Conservation (phyloP, 2,329 filamentous ascomycete species). For the Periconia macrospinosa region DNA sequence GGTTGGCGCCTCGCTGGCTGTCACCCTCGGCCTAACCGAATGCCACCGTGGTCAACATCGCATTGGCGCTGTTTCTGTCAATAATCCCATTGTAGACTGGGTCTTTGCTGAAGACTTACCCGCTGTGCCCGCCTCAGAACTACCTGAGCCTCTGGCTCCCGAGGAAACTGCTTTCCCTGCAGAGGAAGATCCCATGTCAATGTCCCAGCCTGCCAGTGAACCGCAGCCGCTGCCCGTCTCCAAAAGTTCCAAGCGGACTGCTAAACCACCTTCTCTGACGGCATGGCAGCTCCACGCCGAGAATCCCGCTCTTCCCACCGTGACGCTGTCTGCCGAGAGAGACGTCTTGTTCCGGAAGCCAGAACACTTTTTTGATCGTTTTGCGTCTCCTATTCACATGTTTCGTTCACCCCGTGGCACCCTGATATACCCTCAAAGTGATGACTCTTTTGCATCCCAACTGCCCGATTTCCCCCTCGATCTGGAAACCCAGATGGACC, state of each 20-base stretch:
- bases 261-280: slow-evolving; percentile 20
- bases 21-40: slow-evolving; percentile 55
- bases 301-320: slow-evolving; percentile 27
- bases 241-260: slow-evolving; percentile 15
- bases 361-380: slow-evolving; percentile 52
- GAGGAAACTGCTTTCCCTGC: slow-evolving; percentile 37
- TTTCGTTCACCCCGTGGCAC: slow-evolving; percentile 49
- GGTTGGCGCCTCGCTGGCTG: slow-evolving; percentile 51
- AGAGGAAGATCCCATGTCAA: slow-evolving; percentile 27
- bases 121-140: slow-evolving; percentile 16
- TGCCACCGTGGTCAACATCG: slow-evolving; percentile 44
- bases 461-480: slow-evolving; percentile 32
- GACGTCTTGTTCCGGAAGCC: slow-evolving; percentile 45
- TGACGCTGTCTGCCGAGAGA: slow-evolving; percentile 37
- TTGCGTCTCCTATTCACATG: slow-evolving; percentile 54
- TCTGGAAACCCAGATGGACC: slow-evolving; percentile 29
- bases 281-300: slow-evolving; percentile 34
- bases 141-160: slow-evolving; percentile 30
- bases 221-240: slow-evolving; percentile 5
- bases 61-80: slow-evolving; percentile 50
- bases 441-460: slow-evolving; percentile 28
- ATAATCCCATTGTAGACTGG: slow-evolving; percentile 54
- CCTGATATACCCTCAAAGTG: slow-evolving; percentile 25
- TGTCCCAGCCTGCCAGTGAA: slow-evolving; percentile 7
- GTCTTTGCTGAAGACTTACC: slow-evolving; percentile 43